These are phyloP conservation scores for Ceratocystis alfenasii DNA, from an alignment of 2,329 filamentous ascomycete species.

Conservation along the genomic window DNA sequence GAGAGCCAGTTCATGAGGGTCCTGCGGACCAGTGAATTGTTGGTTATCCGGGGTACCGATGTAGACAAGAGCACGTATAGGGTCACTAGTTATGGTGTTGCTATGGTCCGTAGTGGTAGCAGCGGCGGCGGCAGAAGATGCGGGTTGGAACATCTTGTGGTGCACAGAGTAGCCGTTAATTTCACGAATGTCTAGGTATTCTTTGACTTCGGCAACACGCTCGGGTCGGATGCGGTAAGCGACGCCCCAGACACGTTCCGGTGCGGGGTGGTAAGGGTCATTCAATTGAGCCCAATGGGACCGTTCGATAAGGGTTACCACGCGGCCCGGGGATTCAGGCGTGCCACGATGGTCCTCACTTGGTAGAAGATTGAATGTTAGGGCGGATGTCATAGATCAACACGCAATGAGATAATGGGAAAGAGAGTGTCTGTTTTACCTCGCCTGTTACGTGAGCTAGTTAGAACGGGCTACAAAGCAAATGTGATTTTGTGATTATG, in stretches of 20 bases:
- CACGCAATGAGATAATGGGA: background rate
- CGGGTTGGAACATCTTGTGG: constrained; percentile 68
- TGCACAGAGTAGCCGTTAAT: constrained; percentile 97
- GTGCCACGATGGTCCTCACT: constrained; percentile 95
- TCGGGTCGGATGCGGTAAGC: constrained; percentile 71
- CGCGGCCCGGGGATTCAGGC: constrained; percentile 71
- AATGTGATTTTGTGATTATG: background rate
- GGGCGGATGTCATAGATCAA: too few relatives aligned
- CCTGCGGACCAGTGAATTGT: constrained; percentile 78
- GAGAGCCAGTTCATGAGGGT: constrained; percentile 62
- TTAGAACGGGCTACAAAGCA: background rate
- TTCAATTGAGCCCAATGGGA: constrained; percentile 71
- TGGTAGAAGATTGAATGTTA: background rate
- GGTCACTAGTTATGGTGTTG: background rate
- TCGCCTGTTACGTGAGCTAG: constrained; percentile 5
- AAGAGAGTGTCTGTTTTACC: constrained; percentile 10
- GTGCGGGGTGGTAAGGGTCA: constrained; percentile 49
- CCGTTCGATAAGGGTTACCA: constrained; percentile 82
- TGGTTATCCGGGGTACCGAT: constrained; percentile 89
- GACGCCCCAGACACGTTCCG: constrained; percentile 72
- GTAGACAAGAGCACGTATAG: constrained; percentile 60
- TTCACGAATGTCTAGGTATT: constrained; percentile 89
- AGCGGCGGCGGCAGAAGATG: constrained; percentile 30
- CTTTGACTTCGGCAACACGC: constrained; percentile 66
- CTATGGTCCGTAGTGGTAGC: constrained; percentile 24